These are phyloP conservation scores for Chrysopogon serrulatus DNA, from an alignment of 176 grass and related monocot genomes.

Conservation along the genomic window DNA sequence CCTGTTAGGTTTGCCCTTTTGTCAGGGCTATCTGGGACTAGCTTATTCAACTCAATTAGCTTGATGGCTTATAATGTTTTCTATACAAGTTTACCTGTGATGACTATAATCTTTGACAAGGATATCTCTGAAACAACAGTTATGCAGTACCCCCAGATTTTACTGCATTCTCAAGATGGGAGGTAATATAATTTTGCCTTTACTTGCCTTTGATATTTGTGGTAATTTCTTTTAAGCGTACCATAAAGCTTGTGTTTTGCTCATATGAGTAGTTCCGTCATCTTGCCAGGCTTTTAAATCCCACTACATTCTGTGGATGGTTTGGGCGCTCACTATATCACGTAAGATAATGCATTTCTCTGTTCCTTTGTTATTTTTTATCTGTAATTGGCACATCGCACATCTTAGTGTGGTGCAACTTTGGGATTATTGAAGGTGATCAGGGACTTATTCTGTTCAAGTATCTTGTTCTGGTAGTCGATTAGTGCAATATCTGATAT, in stretches of 20 bases:
- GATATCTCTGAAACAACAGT: constrained; percentile 74
- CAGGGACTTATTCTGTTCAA: neutral
- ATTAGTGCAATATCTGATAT: neutral
- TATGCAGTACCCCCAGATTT: constrained; percentile 72
- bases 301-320: constrained; percentile 85
- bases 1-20: constrained; percentile 66
- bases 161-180: constrained; percentile 83
- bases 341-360: constrained; percentile 49
- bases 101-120: constrained; percentile 88
- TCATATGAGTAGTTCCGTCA: constrained; percentile 11
- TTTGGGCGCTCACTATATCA: constrained; percentile 87
- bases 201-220: constrained; percentile 9
- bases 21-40: constrained; percentile 84
- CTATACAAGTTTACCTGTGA: constrained; percentile 83
- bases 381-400: neutral
- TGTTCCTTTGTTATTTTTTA: neutral
- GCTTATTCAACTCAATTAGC: constrained; percentile 84
- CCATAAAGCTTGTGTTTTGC: constrained; percentile 4
- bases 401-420: constrained; percentile 3
- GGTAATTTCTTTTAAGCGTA: neutral
- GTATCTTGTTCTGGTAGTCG: neutral
- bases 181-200: constrained; percentile 44
- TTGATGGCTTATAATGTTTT: constrained; percentile 99
- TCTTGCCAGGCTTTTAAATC: constrained; percentile 67
- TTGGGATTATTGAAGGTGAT: neutral